Evolutionary conservation across 441 rosid species (phyloP), one percentile per base, ranked within the genome.

Genomic region (Omphalea diandra): DNA sequence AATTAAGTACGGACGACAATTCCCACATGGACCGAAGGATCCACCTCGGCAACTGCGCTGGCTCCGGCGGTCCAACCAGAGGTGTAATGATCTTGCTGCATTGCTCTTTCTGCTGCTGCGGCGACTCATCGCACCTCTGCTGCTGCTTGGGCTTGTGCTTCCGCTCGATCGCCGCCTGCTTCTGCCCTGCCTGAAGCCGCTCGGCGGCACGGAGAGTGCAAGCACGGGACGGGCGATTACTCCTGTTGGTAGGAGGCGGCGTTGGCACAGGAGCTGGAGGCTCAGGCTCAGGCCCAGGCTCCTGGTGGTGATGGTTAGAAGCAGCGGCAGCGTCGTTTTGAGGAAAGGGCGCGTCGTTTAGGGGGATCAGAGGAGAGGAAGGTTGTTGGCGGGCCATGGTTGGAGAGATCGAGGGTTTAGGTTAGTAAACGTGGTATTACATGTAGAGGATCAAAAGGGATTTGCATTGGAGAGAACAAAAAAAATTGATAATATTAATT

Each of bases 11-110:
- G 3, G 99, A 95, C 76, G 97, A 95, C 78, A 95, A 85, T 80
- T 95, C 97, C 98, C 97, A 93, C 98, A 95, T 95, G 40, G 93
- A 93, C 58, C 99, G 92, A 72, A 95, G 94, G 79, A 70, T 91
- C 98, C 99, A 89, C 70, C 99, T 83, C 24, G 93, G 86, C 83
- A 89, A 62, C 86, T 88, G 98, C 7, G 97, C 78, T 27, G 90
- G 86, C 78, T 88, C 92, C 4, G 97, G 98, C 14, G 87, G 83
- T 63, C 76, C 86, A 22, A 88, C 91, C 59, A 95, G 81, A 32
- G 86, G 86, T 75, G 98, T 93, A 24, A 93, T 77, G 22, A 88
- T 86, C 85, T 78, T 90, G n/a, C n/a, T 68, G 71, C 93, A 85
- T 83, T 88, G 87, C 81, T 80, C 80, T 29, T 69, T 72, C 79